Evolutionary conservation across 2,329 filamentous ascomycete species (phyloP).

Genomic region (Aspergillus ustus): DNA sequence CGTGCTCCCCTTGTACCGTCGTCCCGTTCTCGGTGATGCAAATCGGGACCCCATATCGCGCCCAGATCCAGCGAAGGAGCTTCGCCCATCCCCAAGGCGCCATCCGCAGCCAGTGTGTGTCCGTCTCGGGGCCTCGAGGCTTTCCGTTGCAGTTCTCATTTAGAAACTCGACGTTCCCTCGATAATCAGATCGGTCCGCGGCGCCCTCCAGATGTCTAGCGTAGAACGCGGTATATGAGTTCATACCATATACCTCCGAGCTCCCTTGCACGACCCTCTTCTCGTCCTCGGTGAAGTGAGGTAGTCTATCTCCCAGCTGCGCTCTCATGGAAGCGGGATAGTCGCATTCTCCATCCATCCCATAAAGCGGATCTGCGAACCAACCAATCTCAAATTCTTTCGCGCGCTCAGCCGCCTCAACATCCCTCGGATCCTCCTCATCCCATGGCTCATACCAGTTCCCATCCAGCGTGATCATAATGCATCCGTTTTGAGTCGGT

Average conservation of each 20-base stretch:
- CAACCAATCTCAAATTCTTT: constrained; percentile 81
- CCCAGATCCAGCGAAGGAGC: constrained; percentile 72
- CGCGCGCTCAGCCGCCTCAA: constrained; percentile 74
- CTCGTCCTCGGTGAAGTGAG: constrained; percentile 73
- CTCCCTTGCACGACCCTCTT: constrained; percentile 70
- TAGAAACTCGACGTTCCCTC: constrained; percentile 72
- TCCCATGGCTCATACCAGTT: constrained; percentile 79
- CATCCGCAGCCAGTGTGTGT: constrained; percentile 76
- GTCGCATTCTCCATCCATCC: constrained; percentile 58
- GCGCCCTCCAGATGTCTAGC: constrained; percentile 69
- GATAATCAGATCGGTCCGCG: constrained; percentile 62
- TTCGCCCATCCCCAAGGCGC: constrained; percentile 74
- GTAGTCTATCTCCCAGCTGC: constrained; percentile 77
- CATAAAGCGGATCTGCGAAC: constrained; percentile 82
- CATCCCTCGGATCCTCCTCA: constrained; percentile 68
- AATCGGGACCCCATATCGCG: constrained; percentile 74
- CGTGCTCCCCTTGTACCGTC: constrained; percentile 72
- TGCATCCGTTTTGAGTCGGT: constrained; percentile 68
- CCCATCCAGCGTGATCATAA: constrained; percentile 81
- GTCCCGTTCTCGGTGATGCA: constrained; percentile 86
- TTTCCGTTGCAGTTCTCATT: constrained; percentile 71
- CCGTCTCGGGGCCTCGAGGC: constrained; percentile 75
- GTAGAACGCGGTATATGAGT: constrained; percentile 84
- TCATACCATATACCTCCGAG: constrained; percentile 89
- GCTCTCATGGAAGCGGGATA: constrained; percentile 79